These are phyloP conservation scores for Letharia columbiana DNA, from an alignment of 495 filamentous ascomycete species.

Conservation along the genomic window DNA sequence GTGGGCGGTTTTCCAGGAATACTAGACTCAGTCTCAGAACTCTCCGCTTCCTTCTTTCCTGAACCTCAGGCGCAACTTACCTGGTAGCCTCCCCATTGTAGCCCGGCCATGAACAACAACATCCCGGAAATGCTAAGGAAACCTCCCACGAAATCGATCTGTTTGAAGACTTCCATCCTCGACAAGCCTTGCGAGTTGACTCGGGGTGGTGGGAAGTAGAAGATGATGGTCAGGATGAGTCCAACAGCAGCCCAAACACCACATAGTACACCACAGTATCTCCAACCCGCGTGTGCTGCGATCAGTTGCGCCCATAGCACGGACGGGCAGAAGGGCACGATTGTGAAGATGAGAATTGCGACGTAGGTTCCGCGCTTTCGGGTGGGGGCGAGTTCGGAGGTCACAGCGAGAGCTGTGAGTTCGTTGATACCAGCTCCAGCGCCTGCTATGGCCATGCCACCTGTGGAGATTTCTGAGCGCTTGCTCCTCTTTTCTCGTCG, in stretches of 20 bases:
- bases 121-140: conserved; percentile 57
- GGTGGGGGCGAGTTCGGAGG: conserved; percentile 61
- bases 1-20: conserved; percentile 49
- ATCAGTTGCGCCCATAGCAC: conserved; percentile 66
- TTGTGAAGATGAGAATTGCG: conserved; percentile 56
- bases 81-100: conserved; percentile 64
- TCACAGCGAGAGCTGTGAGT: conserved; percentile 58
- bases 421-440: conserved; percentile 57
- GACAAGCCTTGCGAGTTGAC: conserved; percentile 44
- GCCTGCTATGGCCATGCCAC: conserved; percentile 54
- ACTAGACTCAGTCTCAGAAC: conserved; percentile 33
- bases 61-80: conserved; percentile 25
- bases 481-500: conserved; percentile 20
- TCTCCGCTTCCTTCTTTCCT: background rate
- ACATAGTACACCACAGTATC: conserved; percentile 54
- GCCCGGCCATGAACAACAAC: conserved; percentile 55
- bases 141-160: conserved; percentile 60
- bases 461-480: conserved; percentile 34
- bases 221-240: conserved; percentile 50
- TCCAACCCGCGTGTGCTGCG: conserved; percentile 49
- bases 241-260: conserved; percentile 55
- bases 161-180: conserved; percentile 42
- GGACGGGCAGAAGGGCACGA: conserved; percentile 58
- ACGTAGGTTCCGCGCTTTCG: conserved; percentile 61
- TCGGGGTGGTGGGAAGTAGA: conserved; percentile 60